Base-by-base conservation (phyloP, 2,329 filamentous ascomycete genomes). In the Paraphaeosphaeria minitans region DNA sequence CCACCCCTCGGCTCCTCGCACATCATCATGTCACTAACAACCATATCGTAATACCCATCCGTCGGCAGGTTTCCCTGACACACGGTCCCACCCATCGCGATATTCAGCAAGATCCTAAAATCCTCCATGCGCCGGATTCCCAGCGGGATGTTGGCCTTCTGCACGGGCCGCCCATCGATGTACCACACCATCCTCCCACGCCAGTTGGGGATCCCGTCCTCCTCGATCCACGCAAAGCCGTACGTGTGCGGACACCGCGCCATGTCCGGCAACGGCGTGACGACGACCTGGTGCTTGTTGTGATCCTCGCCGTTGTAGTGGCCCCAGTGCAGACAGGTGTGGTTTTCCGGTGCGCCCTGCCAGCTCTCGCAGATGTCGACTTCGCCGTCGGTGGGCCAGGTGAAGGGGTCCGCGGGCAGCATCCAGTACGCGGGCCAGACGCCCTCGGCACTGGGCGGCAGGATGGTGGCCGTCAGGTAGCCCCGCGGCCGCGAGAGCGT, bases 381-480 rank as follows among this genome's bases (percentile, higher is more conserved):
- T 68, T 87, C 85, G 56, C 85, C 85, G 59, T 87, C 85, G 0
- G 74, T 79, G 0, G 85, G 85, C 85, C 85, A 87, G 0, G 74
- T 72, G 65, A 87, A 87, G 0, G 85, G 85, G 62, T 87, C 83
- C 33, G 78, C 72, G 0, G 85, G 85, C 6, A 87, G 75, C 53
- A 87, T 79, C 85, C 85, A 87, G 66, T 87, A 86, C 0, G 85
- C 85, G 0, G 85, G 85, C 85, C 85, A 87, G 48, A 87, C 82
- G 4, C 85, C 85, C 2, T 76, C 68, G 0, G 85, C 85, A 53
- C 81, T 83, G 0, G 85, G 85, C 0, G 83, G 79, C 0, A 78
- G 75, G 12, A 86, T 78, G 1, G 80, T 78, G 1, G 82, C 84
- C 2, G 80, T 80, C 43, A 87, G 69, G 50, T 81, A 84, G 29